Evolutionary conservation across 1,284 basidiomycete genomes (phyloP).

Genomic region (Leccinum fuscescens): DNA sequence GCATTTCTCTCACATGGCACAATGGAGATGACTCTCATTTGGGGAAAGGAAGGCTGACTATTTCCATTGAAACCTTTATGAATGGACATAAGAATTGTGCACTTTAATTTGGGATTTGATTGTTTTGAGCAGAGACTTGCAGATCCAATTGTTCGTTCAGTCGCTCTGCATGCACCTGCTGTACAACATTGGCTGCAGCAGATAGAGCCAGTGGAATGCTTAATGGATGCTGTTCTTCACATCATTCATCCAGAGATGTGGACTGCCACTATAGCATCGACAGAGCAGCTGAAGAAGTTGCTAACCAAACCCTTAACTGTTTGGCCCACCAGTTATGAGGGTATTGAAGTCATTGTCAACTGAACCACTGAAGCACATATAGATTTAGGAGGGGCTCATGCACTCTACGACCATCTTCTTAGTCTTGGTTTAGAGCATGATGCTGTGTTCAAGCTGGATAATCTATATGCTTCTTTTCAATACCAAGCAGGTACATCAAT

Average conservation of each 20-base stretch:
- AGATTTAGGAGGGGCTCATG: not conserved
- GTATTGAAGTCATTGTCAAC: not conserved
- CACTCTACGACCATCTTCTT: not conserved
- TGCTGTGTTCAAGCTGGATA: not conserved
- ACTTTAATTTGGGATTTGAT: not conserved
- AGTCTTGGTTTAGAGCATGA: not conserved
- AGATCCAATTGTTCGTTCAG: not conserved
- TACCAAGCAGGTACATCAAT: not conserved
- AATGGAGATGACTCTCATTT: not conserved
- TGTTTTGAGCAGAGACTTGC: not conserved
- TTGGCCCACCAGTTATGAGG: not conserved
- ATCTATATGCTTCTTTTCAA: not conserved
- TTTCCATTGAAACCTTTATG: not conserved
- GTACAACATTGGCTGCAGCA: not conserved
- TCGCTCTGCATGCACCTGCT: not conserved
- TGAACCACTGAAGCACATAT: not conserved
- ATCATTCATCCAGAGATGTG: not conserved
- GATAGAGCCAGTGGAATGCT: not conserved
- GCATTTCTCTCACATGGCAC: too few relatives aligned
- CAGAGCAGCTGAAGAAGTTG: not conserved
- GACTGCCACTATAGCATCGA: not conserved
- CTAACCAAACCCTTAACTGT: not conserved
- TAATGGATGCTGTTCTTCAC: not conserved
- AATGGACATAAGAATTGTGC: not conserved
- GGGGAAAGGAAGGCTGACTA: not conserved